Evolutionary conservation across 2,329 filamentous ascomycete species (phyloP), one percentile per base, ranked within the genome.

Genomic region (Trichoderma afroharzianum): DNA sequence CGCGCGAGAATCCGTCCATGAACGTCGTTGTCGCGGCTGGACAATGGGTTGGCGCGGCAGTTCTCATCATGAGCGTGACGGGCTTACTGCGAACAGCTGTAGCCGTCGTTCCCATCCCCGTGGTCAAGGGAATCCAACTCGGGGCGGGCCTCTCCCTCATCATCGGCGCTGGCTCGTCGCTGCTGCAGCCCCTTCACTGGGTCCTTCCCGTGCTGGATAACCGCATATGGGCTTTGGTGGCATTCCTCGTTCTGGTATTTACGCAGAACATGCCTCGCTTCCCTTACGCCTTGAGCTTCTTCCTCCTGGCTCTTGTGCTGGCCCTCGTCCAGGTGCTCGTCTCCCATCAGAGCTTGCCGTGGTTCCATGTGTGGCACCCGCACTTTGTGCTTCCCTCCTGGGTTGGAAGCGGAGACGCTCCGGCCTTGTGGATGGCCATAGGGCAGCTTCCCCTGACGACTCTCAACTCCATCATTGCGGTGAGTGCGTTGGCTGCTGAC

Each of bases 91-190:
- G 86, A 71, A 92, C 90, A 86, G 90, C 93, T 66, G 91, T 92
- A 9, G 82, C 85, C n/a, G 85, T 90, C 15, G 92, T 97, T 9
- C 95, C 95, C 0, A 88, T 95, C 15, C 93, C 95, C 0, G 92
- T 98, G 0, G 91, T 98, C 68, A 97, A 97, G 79, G 95, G 95
- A 33, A 98, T 98, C 75, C 96, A 98, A 81, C 89, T 98, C 62
- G 95, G 95, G 47, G 95, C 95, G 5, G 95, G 95, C 1, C 84
- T 98, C 62, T 94, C 92, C 18, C 87, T 98, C 18, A 88, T 94
- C 68, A 87, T 97, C 71, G 92, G 93, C 14, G 93, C 94, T 8
- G 94, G 93, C 3, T 85, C 86, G 0, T 87, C 85, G 61, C 86
- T 97, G 71, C 85, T 96, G 14, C 84, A 86, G 21, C 89, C 89